Base-by-base conservation (phyloP, 306 rosid genomes). In the Medicago ruthenica region DNA sequence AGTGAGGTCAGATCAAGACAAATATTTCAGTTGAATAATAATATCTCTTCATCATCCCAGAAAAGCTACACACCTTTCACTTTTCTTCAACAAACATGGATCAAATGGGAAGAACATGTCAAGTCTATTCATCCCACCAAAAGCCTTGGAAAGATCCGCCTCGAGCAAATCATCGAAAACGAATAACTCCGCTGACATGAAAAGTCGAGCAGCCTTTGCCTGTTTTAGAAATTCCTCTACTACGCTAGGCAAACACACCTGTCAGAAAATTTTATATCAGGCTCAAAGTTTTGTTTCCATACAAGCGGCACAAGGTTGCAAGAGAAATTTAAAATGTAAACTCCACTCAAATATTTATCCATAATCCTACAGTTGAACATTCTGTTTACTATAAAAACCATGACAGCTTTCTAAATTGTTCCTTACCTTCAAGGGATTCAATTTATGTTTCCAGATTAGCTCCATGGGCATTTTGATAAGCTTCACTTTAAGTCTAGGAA, bases 61-160 rank as follows among this genome's bases (percentile, higher is more conserved):
- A 75, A 77, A 17, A 14, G 34, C 12, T 18, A 73, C 76, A 42
- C 65, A 95, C 97, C 93, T 88, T 87, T 95, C 97, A 12, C 96
- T 84, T 78, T 60, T 86, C 83, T 78, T 90, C 67, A 95, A 84
- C 63, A 95, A 53, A 79, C 88, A 85, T 5, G 99, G 99, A 76
- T 95, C 99, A 84, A 89, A 95, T 24, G 99, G 99, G 76, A 95
- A 95, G 83, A 90, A 89, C 91, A 79, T 84, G 84, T 95, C 97
- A 8, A 95, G 97, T 80, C 95, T 87, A 81, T 92, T 92, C 74
- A 77, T 73, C 66, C 97, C 97, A 34, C 99, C 99, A 79, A 88
- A 95, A 5, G 87, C 88, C 70, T 55, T 86, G 12, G 99, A 95
- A 79, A 80, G 80, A 65, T 95, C 93, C 9, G 99, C 89, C 76